A percentile compares a stretch with the other conserved stretches of the same genome.
Conservation (phyloP, 2,329 filamentous ascomycete genomes). For the Arthrobotrys entomopaga region DNA sequence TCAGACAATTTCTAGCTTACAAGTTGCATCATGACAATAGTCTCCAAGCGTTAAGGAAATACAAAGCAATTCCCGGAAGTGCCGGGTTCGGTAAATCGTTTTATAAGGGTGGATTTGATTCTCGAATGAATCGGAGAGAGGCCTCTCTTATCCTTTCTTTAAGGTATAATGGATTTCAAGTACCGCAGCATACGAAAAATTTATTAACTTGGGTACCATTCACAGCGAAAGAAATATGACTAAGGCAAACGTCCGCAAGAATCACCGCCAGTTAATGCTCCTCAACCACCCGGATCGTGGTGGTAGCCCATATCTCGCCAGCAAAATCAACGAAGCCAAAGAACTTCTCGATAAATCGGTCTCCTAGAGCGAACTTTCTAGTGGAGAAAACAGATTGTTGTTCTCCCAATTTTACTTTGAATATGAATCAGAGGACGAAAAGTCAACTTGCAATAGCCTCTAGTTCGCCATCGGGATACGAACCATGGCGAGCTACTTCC, state of each 20-base stretch:
- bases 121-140: slow-evolving; percentile 91
- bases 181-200: too few relatives aligned
- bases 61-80: slow-evolving; percentile 72
- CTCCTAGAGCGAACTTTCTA: slow-evolving; percentile 57
- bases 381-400: neutral
- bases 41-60: slow-evolving; percentile 86
- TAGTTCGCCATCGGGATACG: neutral
- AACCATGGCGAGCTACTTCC: neutral
- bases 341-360: slow-evolving; percentile 84
- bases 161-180: slow-evolving; percentile 70
- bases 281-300: slow-evolving; percentile 98
- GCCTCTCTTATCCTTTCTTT: slow-evolving; percentile 90
- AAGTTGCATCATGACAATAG: slow-evolving; percentile 60
- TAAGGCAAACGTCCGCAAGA: slow-evolving; percentile 94
- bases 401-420: neutral
- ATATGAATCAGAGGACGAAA: neutral
- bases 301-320: slow-evolving; percentile 93
- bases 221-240: slow-evolving; percentile 83
- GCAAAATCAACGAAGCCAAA: slow-evolving; percentile 98
- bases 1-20: slow-evolving; percentile 28
- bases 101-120: slow-evolving; percentile 99
- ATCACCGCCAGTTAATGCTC: slow-evolving; percentile 94
- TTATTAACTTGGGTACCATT: neutral
- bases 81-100: slow-evolving; percentile 83
- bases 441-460: neutral